Conservation (phyloP, 2,329 filamentous ascomycete species). For the Colletotrichum sp. region DNA sequence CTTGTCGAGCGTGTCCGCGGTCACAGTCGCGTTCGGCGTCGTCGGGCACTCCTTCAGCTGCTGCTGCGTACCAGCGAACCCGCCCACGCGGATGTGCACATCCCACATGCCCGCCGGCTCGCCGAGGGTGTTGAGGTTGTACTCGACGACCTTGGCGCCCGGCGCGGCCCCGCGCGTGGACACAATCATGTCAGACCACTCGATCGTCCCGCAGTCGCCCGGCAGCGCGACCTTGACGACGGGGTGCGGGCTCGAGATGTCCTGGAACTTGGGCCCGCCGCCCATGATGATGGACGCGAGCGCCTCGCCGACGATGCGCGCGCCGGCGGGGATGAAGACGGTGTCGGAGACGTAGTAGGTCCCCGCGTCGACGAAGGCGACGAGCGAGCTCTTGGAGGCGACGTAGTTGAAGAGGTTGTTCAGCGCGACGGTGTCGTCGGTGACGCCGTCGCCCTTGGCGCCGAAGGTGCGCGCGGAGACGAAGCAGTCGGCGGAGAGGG, state of each 20-base stretch:
- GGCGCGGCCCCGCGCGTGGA: conserved; percentile 69
- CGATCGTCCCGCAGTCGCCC: conserved; percentile 68
- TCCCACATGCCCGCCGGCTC: conserved; percentile 71
- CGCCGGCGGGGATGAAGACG: conserved; percentile 48
- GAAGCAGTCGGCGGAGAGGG: conserved; percentile 62
- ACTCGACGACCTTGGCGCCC: conserved; percentile 75
- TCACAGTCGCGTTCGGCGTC: conserved; percentile 28
- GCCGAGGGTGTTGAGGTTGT: conserved; percentile 64
- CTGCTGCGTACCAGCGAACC: conserved; percentile 71
- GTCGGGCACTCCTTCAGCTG: conserved; percentile 68
- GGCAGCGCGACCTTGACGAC: conserved; percentile 70
- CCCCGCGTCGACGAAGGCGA: conserved; percentile 67
- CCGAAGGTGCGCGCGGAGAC: conserved; percentile 71
- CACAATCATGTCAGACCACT: conserved; percentile 76
- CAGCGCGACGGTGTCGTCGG: conserved; percentile 76
- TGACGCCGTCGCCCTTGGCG: conserved; percentile 73
- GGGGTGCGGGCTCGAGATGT: conserved; percentile 63
- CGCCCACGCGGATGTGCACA: conserved; percentile 77
- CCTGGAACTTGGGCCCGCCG: conserved; percentile 59
- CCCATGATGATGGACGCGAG: conserved; percentile 59
- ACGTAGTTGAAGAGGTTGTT: conserved; percentile 64
- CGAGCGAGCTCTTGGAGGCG: conserved; percentile 52
- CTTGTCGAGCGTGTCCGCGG: conserved; percentile 16
- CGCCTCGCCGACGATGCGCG: conserved; percentile 65
- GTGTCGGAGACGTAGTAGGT: conserved; percentile 66